These are phyloP conservation scores for Colletotrichum sp. DNA, from an alignment of 2,329 filamentous ascomycete genomes.

Conservation along the genomic window DNA sequence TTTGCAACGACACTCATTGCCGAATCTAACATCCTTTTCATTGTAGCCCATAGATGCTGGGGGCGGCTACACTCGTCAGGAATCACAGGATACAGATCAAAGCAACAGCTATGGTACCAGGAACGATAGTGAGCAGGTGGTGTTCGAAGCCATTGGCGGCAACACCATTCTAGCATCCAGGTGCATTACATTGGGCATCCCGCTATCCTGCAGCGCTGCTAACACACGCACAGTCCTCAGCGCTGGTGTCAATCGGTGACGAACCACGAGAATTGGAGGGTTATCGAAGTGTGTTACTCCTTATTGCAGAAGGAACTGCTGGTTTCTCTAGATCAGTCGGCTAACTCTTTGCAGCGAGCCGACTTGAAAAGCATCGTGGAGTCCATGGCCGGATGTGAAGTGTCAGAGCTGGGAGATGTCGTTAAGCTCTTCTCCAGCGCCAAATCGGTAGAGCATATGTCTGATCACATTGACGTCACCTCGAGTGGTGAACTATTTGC, in stretches of 20 bases:
- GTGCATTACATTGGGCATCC: neutral
- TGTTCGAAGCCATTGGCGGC: conserved; percentile 2
- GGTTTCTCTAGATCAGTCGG: neutral
- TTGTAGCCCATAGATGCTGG: neutral
- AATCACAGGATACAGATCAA: neutral
- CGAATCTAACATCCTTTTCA: neutral
- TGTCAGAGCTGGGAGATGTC: neutral
- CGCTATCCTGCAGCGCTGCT: neutral
- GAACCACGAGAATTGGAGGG: neutral
- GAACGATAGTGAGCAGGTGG: neutral
- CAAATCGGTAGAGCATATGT: neutral
- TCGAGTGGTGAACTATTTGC: neutral
- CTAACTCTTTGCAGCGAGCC: neutral
- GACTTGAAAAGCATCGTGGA: neutral
- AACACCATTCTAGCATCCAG: conserved; percentile 9
- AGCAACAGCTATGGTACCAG: neutral
- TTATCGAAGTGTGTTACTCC: neutral
- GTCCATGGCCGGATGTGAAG: neutral
- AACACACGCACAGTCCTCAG: neutral
- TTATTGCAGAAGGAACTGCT: neutral
- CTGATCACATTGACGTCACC: neutral
- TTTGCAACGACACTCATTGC: neutral
- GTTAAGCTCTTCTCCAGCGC: neutral
- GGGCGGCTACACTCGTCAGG: neutral
- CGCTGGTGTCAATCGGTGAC: neutral